Evolutionary conservation across 495 filamentous ascomycete species (phyloP).

Genomic region (Neurospora sublineolata): DNA sequence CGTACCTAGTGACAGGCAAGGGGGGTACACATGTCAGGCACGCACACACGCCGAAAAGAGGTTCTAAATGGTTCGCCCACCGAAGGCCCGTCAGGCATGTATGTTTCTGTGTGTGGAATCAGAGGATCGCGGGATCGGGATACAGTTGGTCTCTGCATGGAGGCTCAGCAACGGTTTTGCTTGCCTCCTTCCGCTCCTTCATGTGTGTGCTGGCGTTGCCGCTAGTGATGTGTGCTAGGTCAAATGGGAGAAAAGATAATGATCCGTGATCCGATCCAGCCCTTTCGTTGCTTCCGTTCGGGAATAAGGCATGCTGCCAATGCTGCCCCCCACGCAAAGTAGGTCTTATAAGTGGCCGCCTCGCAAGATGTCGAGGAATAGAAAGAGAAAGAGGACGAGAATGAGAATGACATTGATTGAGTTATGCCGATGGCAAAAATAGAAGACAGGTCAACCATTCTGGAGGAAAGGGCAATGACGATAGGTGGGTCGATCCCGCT

Average conservation of each 20-base stretch:
- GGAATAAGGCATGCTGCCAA: neutral
- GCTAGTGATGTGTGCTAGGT: neutral
- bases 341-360: neutral
- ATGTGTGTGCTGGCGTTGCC: neutral
- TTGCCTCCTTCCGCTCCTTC: neutral
- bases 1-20: neutral
- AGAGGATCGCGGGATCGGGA: neutral
- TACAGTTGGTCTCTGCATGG: neutral
- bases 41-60: neutral
- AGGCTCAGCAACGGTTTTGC: neutral
- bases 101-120: neutral
- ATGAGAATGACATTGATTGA: neutral
- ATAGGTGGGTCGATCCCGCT: neutral
- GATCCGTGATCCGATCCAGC: neutral
- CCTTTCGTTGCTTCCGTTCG: neutral
- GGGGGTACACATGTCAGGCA: neutral
- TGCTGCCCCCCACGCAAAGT: neutral
- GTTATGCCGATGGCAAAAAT: neutral
- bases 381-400: neutral
- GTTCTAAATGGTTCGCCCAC: neutral
- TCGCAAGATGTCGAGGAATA: neutral
- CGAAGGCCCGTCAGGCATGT: neutral
- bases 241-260: neutral
- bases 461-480: neutral
- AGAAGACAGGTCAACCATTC: neutral